Evolutionary conservation across 2,329 filamentous ascomycete species (phyloP).

Genomic region (Sporothrix pseudoabietina): DNA sequence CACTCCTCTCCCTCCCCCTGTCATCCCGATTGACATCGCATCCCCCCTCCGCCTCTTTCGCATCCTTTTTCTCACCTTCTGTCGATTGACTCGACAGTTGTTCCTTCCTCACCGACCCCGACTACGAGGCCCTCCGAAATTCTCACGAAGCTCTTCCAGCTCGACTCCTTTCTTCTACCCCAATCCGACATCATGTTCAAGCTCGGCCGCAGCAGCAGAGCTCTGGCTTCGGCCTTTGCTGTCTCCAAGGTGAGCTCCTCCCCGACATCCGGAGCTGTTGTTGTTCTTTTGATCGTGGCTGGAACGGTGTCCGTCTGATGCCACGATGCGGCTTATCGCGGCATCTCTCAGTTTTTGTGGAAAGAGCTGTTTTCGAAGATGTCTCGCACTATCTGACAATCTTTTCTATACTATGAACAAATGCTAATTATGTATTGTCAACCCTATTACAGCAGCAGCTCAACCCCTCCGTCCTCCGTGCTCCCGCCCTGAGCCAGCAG

Average conservation of each 20-base stretch:
- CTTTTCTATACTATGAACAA: too few relatives aligned
- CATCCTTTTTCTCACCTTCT: not conserved
- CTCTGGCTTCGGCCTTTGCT: slow-evolving; percentile 77
- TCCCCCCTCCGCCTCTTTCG: not conserved
- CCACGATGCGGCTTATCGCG: slow-evolving; percentile 10
- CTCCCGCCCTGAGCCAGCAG: slow-evolving; percentile 70
- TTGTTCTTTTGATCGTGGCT: not conserved
- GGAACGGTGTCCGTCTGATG: not conserved
- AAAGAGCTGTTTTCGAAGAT: not conserved
- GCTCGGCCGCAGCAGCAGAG: slow-evolving; percentile 78
- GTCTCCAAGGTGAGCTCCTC: slow-evolving; percentile 65
- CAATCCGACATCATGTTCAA: slow-evolving; percentile 71
- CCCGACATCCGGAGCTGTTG: not conserved
- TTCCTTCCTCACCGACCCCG: slow-evolving; percentile 15
- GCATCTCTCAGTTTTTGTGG: not conserved
- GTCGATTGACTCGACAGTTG: slow-evolving; percentile 22
- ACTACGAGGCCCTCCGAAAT: not conserved
- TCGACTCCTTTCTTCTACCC: not conserved
- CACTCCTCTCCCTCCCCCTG: not conserved
- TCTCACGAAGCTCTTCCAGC: slow-evolving; percentile 13
- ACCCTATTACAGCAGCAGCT: slow-evolving; percentile 42
- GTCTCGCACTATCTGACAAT: not conserved
- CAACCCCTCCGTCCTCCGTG: slow-evolving; percentile 53
- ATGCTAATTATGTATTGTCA: not conserved
- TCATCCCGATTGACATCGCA: slow-evolving; percentile 9